Conservation (phyloP, 257 asterid species). For the Solanum piurae region DNA sequence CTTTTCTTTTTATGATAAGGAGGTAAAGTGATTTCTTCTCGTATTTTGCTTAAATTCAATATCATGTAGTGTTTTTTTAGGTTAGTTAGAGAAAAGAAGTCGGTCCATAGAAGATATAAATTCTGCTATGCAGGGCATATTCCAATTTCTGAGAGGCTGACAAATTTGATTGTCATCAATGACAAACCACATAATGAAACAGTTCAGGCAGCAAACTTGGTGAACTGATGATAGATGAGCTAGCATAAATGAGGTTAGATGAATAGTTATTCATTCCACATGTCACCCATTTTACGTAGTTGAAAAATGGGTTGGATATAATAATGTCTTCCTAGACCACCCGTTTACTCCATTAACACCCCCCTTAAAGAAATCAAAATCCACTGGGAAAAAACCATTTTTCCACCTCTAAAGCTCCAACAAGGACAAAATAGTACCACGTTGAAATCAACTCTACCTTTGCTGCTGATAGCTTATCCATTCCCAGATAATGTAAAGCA, state of each 20-base stretch:
- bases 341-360: background rate
- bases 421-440: background rate
- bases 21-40: background rate
- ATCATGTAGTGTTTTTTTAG: background rate
- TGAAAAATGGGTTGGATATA: background rate
- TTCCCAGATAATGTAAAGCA: constrained; percentile 44
- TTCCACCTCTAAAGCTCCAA: background rate
- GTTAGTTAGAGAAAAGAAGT: background rate
- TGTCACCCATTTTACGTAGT: background rate
- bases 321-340: background rate
- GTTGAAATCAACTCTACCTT: constrained; percentile 41
- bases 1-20: background rate
- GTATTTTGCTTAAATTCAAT: background rate
- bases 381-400: background rate
- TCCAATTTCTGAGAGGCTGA: background rate
- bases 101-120: background rate
- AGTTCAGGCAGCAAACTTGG: background rate
- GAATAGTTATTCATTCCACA: background rate
- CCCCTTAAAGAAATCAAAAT: background rate
- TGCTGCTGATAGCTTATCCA: constrained; percentile 71
- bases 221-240: background rate
- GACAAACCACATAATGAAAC: background rate
- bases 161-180: background rate
- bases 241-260: background rate
- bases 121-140: background rate